These are phyloP conservation scores for Phragmites australis DNA, from an alignment of 176 grass and related monocot species.

Conservation along the genomic window DNA sequence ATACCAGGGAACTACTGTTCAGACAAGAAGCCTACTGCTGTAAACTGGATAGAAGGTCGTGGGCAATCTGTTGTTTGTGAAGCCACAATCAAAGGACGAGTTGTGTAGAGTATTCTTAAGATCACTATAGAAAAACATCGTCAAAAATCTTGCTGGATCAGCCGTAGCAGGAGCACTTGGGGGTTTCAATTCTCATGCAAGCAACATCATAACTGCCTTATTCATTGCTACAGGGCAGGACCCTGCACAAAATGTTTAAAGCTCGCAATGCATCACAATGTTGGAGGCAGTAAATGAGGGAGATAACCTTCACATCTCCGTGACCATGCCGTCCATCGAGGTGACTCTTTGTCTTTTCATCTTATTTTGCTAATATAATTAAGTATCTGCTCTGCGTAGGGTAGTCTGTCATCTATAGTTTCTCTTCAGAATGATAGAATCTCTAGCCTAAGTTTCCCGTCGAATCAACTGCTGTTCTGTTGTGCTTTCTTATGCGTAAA, in stretches of 20 bases:
- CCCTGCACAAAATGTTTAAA: slow-evolving; percentile 87
- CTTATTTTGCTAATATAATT: neutral
- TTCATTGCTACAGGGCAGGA: slow-evolving; percentile 90
- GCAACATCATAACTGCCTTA: slow-evolving; percentile 72
- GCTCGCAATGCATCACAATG: slow-evolving; percentile 86
- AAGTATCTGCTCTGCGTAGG: neutral
- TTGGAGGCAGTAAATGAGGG: slow-evolving; percentile 67
- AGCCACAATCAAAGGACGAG: slow-evolving; percentile 59
- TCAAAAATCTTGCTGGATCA: slow-evolving; percentile 85
- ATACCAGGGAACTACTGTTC: slow-evolving; percentile 74
- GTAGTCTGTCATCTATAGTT: neutral
- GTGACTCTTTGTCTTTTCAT: slow-evolving; percentile 32
- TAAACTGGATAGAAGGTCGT: slow-evolving; percentile 84
- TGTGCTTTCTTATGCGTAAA: too few species aligned
- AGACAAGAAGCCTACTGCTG: slow-evolving; percentile 74
- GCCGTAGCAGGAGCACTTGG: slow-evolving; percentile 70
- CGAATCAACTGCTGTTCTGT: too few species aligned
- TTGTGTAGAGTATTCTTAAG: slow-evolving; percentile 65
- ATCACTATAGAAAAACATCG: slow-evolving; percentile 53
- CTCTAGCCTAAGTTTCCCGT: neutral
- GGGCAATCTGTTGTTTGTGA: slow-evolving; percentile 88
- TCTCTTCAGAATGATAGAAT: slow-evolving; percentile 8
- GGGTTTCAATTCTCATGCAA: slow-evolving; percentile 85
- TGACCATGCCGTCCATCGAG: slow-evolving; percentile 88
- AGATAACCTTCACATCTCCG: slow-evolving; percentile 67